Conservation (phyloP, 352 stramenopile genomes). For the Phytophthora syringae region DNA sequence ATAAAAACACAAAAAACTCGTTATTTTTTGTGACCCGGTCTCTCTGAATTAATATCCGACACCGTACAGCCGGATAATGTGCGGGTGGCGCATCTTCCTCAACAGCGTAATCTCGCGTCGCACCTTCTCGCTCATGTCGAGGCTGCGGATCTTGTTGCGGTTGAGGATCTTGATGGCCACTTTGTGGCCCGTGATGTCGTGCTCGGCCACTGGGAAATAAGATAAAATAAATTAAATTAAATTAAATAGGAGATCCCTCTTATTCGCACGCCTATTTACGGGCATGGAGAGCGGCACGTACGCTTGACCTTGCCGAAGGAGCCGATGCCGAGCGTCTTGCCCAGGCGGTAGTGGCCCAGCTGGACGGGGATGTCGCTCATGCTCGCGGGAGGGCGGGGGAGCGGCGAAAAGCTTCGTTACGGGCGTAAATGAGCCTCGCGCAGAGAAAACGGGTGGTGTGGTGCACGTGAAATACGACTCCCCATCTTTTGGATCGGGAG, state of each 20-base stretch:
- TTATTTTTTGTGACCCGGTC: conserved; percentile 2
- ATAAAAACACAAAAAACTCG: neutral
- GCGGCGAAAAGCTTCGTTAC: conserved; percentile 1
- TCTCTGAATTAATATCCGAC: neutral
- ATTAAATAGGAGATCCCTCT: no score
- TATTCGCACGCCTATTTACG: neutral
- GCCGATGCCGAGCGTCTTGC: conserved; percentile 99
- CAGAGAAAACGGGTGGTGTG: no score
- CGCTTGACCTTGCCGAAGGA: conserved; percentile 99
- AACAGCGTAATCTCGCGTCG: conserved; percentile 99
- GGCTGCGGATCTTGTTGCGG: conserved; percentile 98
- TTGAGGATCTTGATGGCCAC: conserved; percentile 99
- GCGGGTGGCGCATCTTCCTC: conserved; percentile 98
- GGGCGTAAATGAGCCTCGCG: no score
- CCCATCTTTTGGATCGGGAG: no score
- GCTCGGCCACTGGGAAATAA: conserved; percentile 90
- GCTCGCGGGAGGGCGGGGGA: conserved; percentile 1
- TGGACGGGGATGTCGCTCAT: conserved; percentile 93
- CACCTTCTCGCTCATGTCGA: conserved; percentile 99
- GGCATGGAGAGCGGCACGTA: conserved; percentile 56
- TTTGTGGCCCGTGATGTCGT: conserved; percentile 98
- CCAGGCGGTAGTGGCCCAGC: conserved; percentile 97
- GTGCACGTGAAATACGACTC: no score
- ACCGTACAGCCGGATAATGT: conserved; percentile 99
- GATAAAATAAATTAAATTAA: no score